phyloP scores from a whole-genome alignment of 2,329 filamentous ascomycete species.

The Xylariales sp. region DNA sequence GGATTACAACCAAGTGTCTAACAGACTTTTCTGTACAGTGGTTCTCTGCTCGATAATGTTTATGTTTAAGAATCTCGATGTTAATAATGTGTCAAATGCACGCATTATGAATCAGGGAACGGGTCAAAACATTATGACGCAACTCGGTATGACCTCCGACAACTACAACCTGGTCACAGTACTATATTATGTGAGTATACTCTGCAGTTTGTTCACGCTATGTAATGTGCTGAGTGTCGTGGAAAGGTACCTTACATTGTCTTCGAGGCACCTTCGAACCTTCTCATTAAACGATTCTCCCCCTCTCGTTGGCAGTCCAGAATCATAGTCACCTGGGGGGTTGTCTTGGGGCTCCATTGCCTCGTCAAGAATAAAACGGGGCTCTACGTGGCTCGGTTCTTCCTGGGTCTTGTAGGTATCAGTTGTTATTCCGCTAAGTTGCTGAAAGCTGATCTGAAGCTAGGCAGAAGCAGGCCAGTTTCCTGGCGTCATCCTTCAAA shows the following conservation, averaged over 20 bases:
- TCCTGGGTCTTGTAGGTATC: slow-evolving; percentile 28
- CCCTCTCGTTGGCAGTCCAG: slow-evolving; percentile 35
- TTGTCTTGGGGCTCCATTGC: slow-evolving; percentile 27
- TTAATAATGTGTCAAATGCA: slow-evolving; percentile 35
- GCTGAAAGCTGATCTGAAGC: slow-evolving; percentile 16
- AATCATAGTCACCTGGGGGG: slow-evolving; percentile 36
- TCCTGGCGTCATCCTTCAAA: slow-evolving; percentile 36
- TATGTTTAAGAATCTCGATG: slow-evolving; percentile 34
- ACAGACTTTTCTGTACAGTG: too few species aligned
- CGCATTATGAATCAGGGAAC: slow-evolving; percentile 39
- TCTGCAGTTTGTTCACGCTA: too few species aligned
- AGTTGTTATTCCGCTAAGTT: slow-evolving; percentile 18
- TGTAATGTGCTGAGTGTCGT: too few species aligned
- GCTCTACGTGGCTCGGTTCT: slow-evolving; percentile 30
- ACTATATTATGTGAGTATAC: slow-evolving; percentile 32
- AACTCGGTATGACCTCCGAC: slow-evolving; percentile 33
- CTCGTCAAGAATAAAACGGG: slow-evolving; percentile 31
- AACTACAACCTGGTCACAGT: slow-evolving; percentile 34
- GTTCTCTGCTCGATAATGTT: slow-evolving; percentile 34
- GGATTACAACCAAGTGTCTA: too few species aligned
- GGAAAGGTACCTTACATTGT: slow-evolving; percentile 35
- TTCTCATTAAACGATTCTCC: slow-evolving; percentile 31
- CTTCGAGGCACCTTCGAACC: slow-evolving; percentile 33
- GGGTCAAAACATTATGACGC: slow-evolving; percentile 33
- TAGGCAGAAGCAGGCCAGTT: slow-evolving; percentile 35